These are phyloP conservation scores for Cenchrus americanus DNA, from an alignment of 176 grass and related monocot genomes.

Conservation along the genomic window DNA sequence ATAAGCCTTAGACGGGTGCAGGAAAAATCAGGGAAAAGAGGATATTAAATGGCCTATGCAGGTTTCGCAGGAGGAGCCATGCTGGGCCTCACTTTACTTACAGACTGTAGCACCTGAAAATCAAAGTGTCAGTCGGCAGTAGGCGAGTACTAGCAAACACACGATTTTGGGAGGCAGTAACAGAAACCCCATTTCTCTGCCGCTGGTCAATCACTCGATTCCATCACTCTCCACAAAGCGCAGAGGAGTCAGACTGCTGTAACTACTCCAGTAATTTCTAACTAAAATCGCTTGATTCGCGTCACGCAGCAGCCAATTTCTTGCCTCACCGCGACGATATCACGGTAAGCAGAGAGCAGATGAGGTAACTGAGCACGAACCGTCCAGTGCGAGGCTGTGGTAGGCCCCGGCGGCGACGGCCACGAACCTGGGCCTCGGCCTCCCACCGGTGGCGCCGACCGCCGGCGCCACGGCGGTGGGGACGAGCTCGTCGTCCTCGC, in stretches of 20 bases:
- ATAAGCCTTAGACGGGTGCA: background rate
- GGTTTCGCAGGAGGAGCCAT: background rate
- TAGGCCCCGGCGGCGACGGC: constrained; percentile 77
- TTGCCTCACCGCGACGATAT: background rate
- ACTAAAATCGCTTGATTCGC: background rate
- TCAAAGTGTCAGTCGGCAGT: background rate
- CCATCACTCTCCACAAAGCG: background rate
- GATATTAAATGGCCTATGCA: background rate
- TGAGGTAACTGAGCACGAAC: constrained; percentile 37
- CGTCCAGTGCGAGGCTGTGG: constrained; percentile 87
- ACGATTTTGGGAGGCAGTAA: background rate
- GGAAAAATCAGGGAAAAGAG: background rate
- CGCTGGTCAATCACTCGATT: background rate
- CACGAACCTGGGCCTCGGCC: constrained; percentile 52
- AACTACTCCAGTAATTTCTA: background rate
- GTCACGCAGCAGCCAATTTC: background rate
- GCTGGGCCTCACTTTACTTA: constrained; percentile 4
- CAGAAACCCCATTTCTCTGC: background rate
- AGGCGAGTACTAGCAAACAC: background rate
- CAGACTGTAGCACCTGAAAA: background rate
- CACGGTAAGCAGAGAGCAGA: background rate
- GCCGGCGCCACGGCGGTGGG: constrained; percentile 58
- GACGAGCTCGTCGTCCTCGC: constrained; percentile 70
- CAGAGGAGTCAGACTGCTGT: background rate
- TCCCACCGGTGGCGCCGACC: background rate